Percentiles rank a stretch among this genome's conserved stretches.
Evolutionary conservation across 1,284 basidiomycete species (phyloP).

Genomic region (Pseudozyma pruni): DNA sequence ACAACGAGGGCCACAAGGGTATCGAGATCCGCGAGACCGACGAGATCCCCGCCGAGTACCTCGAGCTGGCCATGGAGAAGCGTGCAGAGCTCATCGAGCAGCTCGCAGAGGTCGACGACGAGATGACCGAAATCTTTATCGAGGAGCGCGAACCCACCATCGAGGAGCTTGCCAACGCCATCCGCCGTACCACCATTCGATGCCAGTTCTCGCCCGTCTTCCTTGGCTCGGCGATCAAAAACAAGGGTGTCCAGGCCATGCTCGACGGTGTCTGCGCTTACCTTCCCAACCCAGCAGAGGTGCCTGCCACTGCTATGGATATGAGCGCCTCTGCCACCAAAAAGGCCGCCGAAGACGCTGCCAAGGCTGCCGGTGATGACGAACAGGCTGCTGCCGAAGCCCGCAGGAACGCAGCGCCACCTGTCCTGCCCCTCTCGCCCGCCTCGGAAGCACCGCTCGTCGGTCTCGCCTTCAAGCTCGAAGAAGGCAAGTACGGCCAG

Average conservation of each 20-base stretch:
- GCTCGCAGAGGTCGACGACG: constrained; percentile 95
- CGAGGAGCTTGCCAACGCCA: constrained; percentile 80
- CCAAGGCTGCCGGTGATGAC: constrained; percentile 45
- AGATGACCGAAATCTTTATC: constrained; percentile 89
- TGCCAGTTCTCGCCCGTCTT: constrained; percentile 97
- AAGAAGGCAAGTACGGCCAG: constrained; percentile 96
- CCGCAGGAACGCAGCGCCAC: constrained; percentile 52
- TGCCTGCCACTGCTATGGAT: constrained; percentile 83
- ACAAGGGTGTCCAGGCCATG: constrained; percentile 92
- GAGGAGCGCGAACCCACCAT: constrained; percentile 72
- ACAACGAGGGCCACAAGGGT: constrained; percentile 94
- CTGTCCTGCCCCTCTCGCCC: constrained; percentile 58
- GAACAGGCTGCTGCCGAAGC: constrained; percentile 53
- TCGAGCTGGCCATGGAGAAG: constrained; percentile 64
- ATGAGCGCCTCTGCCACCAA: constrained; percentile 73
- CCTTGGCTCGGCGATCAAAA: constrained; percentile 96
- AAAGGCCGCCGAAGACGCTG: constrained; percentile 55
- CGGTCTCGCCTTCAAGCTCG: constrained; percentile 96
- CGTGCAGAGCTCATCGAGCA: constrained; percentile 87
- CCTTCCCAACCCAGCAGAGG: constrained; percentile 88
- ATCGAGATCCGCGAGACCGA: constrained; percentile 84
- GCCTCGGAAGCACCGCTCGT: constrained; percentile 80
- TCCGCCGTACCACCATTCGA: constrained; percentile 86
- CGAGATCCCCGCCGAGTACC: constrained; percentile 83
- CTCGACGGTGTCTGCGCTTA: constrained; percentile 96